Percentiles rank a stretch among this genome's conserved stretches.
phyloP scores from a whole-genome alignment of 148 eudicot species.

The Chenopodium album region DNA sequence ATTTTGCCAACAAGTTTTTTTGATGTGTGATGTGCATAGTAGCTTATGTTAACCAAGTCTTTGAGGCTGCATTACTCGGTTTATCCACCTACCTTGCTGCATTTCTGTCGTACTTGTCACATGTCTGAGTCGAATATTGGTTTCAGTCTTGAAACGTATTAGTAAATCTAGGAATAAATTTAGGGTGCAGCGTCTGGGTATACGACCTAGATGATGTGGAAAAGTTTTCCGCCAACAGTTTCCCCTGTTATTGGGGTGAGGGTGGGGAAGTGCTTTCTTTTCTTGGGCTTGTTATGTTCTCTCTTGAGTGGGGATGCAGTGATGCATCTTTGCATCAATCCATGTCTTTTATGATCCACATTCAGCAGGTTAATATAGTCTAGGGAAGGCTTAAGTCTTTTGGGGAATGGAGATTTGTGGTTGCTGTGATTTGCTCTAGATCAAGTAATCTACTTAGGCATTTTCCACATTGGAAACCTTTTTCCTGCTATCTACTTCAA shows the following conservation, averaged over 20 bases:
- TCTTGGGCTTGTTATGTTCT: background rate
- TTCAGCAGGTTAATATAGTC: background rate
- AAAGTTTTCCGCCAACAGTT: background rate
- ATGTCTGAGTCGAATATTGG: background rate
- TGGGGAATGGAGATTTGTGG: background rate
- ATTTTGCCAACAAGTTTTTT: background rate
- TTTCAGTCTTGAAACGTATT: background rate
- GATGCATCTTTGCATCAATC: background rate
- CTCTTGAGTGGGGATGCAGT: background rate
- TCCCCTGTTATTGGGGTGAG: background rate
- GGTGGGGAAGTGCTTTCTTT: background rate
- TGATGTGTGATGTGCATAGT: background rate
- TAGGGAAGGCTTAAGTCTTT: background rate
- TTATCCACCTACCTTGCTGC: background rate
- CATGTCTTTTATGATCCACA: background rate
- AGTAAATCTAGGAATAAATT: background rate
- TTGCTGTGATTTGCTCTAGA: background rate
- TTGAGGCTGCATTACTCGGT: background rate
- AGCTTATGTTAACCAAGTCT: background rate
- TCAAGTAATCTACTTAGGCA: background rate
- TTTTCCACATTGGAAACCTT: background rate
- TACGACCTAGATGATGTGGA: background rate
- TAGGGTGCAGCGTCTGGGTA: background rate
- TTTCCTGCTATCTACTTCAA: conserved; percentile 2
- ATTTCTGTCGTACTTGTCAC: background rate